These are phyloP conservation scores for Saccharomyces hybrid DNA, from an alignment of 1,139 yeast genomes.

Conservation along the genomic window DNA sequence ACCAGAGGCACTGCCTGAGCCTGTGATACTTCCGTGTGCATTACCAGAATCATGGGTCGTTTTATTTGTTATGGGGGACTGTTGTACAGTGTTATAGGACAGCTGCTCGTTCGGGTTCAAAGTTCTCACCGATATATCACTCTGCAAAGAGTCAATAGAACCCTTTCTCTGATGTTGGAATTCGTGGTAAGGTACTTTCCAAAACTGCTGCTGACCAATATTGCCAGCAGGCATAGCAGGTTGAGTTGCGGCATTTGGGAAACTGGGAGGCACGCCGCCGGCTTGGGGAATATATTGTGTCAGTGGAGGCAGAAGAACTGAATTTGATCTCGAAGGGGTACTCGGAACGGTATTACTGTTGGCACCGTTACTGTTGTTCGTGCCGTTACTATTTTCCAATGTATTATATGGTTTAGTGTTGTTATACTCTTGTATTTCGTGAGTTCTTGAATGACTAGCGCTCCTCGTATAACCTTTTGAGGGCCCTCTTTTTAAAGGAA, in stretches of 20 bases:
- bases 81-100: conserved; percentile 13
- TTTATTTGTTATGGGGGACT: conserved; percentile 11
- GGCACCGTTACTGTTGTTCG: conserved; percentile 13
- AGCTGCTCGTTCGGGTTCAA: conserved; percentile 16
- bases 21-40: conserved; percentile 5
- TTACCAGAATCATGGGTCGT: conserved; percentile 15
- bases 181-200: conserved; percentile 33
- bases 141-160: conserved; percentile 27
- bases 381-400: conserved; percentile 17
- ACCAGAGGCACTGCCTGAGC: conserved; percentile 9
- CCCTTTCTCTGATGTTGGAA: conserved; percentile 27
- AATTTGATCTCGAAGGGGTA: conserved; percentile 12
- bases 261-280: conserved; percentile 1
- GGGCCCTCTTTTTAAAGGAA: conserved; percentile 73
- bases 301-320: conserved; percentile 28
- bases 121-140: conserved; percentile 23
- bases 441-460: conserved; percentile 7
- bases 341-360: conserved; percentile 5
- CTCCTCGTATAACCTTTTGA: conserved; percentile 52
- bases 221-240: neutral
- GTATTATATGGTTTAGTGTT: conserved; percentile 13
- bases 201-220: conserved; percentile 25
- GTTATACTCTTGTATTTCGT: conserved; percentile 33
- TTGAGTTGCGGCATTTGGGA: neutral
- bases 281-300: conserved; percentile 24